Evolutionary conservation across 768 basidiomycete genomes (phyloP), one percentile per base, ranked within the genome.

Genomic region (Candolleomyces aberdarensis): DNA sequence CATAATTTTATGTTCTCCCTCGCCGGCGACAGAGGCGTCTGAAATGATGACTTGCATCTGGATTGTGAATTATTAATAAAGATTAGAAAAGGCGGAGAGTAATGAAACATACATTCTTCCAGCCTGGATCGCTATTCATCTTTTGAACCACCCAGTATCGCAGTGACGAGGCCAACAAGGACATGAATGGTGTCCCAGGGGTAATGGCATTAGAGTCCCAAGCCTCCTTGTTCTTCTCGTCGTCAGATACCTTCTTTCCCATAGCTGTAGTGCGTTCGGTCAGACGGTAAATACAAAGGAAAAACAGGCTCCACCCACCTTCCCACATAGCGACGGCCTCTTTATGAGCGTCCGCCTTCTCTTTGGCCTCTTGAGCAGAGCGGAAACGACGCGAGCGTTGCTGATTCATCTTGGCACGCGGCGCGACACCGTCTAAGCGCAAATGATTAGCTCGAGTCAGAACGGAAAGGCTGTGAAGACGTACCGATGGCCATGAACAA

Each of bases 1-100:
- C 95, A 99, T 98, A 64, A 99, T 98, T 79, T 99, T 99, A 75
- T 99, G 97, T 72, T 99, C 97, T 71, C 97, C 97, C 75, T 99
- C 97, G 66, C 97, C 97, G 1, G 97, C 96, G 13, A 98, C 97
- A 58, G 91, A 87, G 1, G 97, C 93, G 66, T 99, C 97, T 5
- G 97, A 99, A 58, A 99, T 93, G 65, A 98, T 87, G 56, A 99
- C 91, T 81, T 98, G 87, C 44, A 99, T 82, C 95, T 96, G 58
- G 14, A 59, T 56, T 44, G 31, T 26, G 44, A 52, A 50, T 32
- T 62, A 62, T 2, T 19, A 29, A 5, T 47, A 17, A 43, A 39
- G 26, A 40, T 29, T n/a, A 43, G 13, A 58, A 40, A 32, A 47
- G n/a, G 49, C 20, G 22, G 29, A 48, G 52, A 51, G 40, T 11